phyloP scores from a whole-genome alignment of 1,284 basidiomycete species.

The Cryptococcus sp. region DNA sequence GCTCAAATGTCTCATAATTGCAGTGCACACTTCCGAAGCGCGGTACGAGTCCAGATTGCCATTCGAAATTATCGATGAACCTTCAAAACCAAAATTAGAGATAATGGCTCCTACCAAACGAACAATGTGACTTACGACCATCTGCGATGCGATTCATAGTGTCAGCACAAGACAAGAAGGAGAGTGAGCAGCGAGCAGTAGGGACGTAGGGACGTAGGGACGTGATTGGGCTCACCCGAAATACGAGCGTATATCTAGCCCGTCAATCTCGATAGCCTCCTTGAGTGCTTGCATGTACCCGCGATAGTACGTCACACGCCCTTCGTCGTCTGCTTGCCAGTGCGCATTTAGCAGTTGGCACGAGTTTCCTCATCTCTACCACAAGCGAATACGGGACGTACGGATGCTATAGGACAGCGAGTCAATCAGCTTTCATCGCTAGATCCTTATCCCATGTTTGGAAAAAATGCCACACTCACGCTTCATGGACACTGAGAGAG shows the following conservation, averaged over 20 bases:
- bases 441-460: background rate
- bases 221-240: constrained; percentile 67
- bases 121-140: constrained; percentile 42
- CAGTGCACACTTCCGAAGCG: constrained; percentile 45
- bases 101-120: constrained; percentile 53
- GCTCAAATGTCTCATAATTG: constrained; percentile 66
- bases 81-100: too few relatives aligned
- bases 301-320: constrained; percentile 68
- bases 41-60: constrained; percentile 51
- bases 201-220: too few relatives aligned
- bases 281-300: constrained; percentile 65
- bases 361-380: too few relatives aligned
- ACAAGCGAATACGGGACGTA: too few relatives aligned
- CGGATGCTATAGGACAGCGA: constrained; percentile 7
- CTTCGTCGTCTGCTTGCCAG: constrained; percentile 58
- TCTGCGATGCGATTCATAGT: background rate
- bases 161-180: background rate
- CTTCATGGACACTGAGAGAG: constrained; percentile 59
- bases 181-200: too few relatives aligned
- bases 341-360: background rate
- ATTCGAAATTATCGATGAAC: constrained; percentile 71
- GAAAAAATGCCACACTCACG: constrained; percentile 44
- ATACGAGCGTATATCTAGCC: constrained; percentile 67
- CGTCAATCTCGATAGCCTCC: constrained; percentile 65
- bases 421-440: background rate